A percentile compares a stretch with the other conserved stretches of the same genome.
These are phyloP conservation scores for Agaricus bisporus DNA, from an alignment of 768 basidiomycete genomes.

Conservation along the genomic window DNA sequence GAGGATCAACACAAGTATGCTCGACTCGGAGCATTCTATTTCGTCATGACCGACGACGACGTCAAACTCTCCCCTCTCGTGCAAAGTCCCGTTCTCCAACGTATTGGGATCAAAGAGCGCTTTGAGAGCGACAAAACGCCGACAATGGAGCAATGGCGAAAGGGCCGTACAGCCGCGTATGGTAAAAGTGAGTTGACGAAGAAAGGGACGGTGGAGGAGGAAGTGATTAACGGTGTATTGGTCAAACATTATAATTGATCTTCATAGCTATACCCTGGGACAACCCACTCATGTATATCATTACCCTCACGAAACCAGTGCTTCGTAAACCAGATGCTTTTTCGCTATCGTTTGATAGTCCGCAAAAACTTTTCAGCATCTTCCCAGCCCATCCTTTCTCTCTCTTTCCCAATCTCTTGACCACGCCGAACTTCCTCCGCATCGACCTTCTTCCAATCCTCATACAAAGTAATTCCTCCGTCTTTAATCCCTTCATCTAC, in stretches of 20 bases:
- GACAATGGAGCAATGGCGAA: not conserved
- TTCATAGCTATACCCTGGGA: not conserved
- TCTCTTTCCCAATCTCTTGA: slow-evolving; percentile 52
- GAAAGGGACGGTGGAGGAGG: not conserved
- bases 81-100: not conserved
- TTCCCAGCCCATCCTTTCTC: slow-evolving; percentile 72
- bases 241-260: not conserved
- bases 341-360: not conserved
- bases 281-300: not conserved
- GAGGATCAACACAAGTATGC: not conserved
- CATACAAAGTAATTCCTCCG: slow-evolving; percentile 51
- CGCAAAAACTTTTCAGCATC: slow-evolving; percentile 33
- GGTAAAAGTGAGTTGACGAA: not conserved
- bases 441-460: slow-evolving; percentile 73
- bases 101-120: not conserved
- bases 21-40: not conserved
- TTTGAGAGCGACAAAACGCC: not conserved
- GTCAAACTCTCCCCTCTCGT: not conserved
- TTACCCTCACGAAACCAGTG: not conserved
- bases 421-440: slow-evolving; percentile 66
- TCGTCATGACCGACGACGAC: not conserved
- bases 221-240: not conserved
- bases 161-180: not conserved
- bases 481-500: slow-evolving; percentile 35
- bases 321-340: no score